Evolutionary conservation across 176 grass and related monocot species (phyloP), one percentile per base, ranked within the genome.

Genomic region (Oryza rufipogon): DNA sequence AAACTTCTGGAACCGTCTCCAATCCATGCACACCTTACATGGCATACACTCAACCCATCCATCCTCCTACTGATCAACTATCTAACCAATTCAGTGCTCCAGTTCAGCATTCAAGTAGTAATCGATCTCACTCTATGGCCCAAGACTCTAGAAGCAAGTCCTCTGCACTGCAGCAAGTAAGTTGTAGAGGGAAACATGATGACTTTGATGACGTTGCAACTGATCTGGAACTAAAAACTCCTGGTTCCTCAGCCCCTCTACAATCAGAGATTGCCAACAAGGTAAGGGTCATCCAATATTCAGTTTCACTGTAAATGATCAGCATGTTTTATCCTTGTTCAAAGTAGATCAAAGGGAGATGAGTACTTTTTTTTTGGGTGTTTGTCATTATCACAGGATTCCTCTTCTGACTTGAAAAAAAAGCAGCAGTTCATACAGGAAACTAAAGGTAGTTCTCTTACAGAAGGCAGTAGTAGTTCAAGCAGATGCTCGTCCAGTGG

Each of bases 161-260:
- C 71, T 87, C 76, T 84, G 73, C 78, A 42, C 44, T 60, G 68
- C 71, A 87, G 69, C 84, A 89, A 56, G 68, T 60, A 84, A 85
- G 77, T 52, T 82, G 70, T 48, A 44, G 81, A 79, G 71, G 88
- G 83, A 94, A 64, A 83, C 93, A 76, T 64, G 69, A 87, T 88
- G 84, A 86, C 79, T 70, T 75, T 86, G 79, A 79, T 86, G 91
- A 95, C 81, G 91, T 97, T 84, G 92, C 88, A 79, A 94, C 95
- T 63, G 92, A 97, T 23, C 88, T 97, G 80, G 95, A 97, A 83
- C 75, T 97, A 64, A 97, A 95, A 74, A 97, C 75, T 76, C 92
- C 91, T 61, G 91, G 95, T 79, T 95, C 92, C 76, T 70, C 69
- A 23, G 82, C 75, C 63, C 70, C 75, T 68, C 90, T 82, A 70